These are phyloP conservation scores for Mortierella sp. DNA, from an alignment of 371 early-diverging fungal species.

Conservation along the genomic window DNA sequence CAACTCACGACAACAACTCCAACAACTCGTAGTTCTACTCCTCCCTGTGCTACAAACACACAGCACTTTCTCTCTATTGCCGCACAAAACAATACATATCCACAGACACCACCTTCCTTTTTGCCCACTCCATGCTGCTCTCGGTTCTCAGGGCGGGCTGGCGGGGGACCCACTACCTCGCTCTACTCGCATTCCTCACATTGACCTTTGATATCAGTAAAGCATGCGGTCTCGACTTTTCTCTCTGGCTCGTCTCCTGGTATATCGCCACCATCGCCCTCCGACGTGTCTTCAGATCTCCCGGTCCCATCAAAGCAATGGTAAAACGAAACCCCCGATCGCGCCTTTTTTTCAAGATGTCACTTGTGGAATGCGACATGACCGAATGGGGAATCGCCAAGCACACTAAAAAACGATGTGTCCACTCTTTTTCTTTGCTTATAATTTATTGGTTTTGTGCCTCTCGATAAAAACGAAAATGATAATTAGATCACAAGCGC, in stretches of 20 bases:
- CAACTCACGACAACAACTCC: background rate
- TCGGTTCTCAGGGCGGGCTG: constrained; percentile 42
- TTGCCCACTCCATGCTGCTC: constrained; percentile 24
- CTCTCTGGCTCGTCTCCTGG: constrained; percentile 53
- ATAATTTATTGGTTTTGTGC: background rate
- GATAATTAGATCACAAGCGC: constrained; percentile 28
- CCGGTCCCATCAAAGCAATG: constrained; percentile 22
- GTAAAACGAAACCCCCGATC: constrained; percentile 14
- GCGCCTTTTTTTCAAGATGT: background rate
- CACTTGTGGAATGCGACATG: too few relatives aligned
- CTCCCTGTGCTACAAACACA: background rate
- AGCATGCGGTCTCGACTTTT: constrained; percentile 46
- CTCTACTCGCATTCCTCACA: constrained; percentile 46
- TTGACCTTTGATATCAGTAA: constrained; percentile 47
- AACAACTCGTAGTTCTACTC: background rate
- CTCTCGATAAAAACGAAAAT: background rate
- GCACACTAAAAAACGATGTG: too few relatives aligned
- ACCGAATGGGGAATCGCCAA: too few relatives aligned
- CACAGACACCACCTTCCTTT: background rate
- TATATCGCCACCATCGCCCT: constrained; percentile 33
- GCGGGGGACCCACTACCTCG: constrained; percentile 49
- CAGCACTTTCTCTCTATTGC: background rate
- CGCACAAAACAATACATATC: background rate
- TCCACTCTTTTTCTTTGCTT: background rate
- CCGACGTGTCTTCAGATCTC: constrained; percentile 26